Conservation (phyloP, 352 stramenopile genomes). For the Pythium dissotocum region DNA sequence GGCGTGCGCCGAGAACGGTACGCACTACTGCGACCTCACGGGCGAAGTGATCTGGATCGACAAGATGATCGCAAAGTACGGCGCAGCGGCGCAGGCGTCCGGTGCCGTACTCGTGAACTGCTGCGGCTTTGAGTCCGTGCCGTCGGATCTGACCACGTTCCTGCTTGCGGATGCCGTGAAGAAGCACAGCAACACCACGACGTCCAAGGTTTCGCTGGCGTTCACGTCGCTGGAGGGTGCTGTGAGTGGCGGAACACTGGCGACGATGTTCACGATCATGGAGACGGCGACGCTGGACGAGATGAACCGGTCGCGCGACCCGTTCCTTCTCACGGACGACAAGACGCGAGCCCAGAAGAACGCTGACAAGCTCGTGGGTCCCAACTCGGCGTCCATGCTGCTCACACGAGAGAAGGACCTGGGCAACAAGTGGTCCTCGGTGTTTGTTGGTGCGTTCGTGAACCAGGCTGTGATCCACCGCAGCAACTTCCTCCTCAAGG, state of each 20-base stretch:
- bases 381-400: conserved; percentile 37
- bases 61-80: conserved; percentile 76
- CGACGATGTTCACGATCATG: conserved; percentile 56
- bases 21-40: conserved; percentile 93
- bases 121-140: conserved; percentile 90
- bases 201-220: conserved; percentile 46
- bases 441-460: conserved; percentile 79
- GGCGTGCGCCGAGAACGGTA: conserved; percentile 81
- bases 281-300: conserved; percentile 50
- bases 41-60: conserved; percentile 88
- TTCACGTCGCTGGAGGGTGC: conserved; percentile 51
- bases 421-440: conserved; percentile 46
- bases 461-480: conserved; percentile 85
- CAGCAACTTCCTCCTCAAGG: conserved; percentile 57
- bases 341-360: conserved; percentile 41
- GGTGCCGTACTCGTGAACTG: conserved; percentile 87
- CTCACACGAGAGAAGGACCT: conserved; percentile 77
- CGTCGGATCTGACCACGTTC: conserved; percentile 81
- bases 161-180: conserved; percentile 71
- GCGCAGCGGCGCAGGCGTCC: conserved; percentile 44
- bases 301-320: conserved; percentile 40
- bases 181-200: conserved; percentile 42
- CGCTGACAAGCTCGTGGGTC: conserved; percentile 27
- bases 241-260: conserved; percentile 63
- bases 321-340: conserved; percentile 63